Evolutionary conservation across 768 basidiomycete genomes (phyloP).

Genomic region (Peribolospora baueri): DNA sequence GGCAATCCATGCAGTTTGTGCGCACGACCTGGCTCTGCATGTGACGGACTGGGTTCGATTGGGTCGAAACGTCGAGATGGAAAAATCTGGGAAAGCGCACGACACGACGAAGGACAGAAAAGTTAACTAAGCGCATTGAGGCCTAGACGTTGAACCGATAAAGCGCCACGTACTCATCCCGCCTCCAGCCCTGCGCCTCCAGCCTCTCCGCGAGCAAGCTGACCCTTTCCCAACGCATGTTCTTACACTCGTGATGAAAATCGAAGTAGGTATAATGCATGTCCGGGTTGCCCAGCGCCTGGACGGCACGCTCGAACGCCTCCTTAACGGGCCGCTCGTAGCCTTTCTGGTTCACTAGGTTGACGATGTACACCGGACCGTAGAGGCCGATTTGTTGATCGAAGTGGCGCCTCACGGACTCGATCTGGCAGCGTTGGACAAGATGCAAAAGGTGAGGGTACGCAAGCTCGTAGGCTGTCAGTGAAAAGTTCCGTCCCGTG

Average conservation of each 20-base stretch:
- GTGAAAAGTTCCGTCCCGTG: background rate
- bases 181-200: conserved; percentile 27
- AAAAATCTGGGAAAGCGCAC: conserved; percentile 36
- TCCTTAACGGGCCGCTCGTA: conserved; percentile 86
- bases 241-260: conserved; percentile 82
- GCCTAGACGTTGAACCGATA: background rate
- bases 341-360: conserved; percentile 80
- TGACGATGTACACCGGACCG: conserved; percentile 56
- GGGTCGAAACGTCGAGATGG: conserved; percentile 29
- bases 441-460: background rate
- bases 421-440: conserved; percentile 27
- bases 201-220: conserved; percentile 52
- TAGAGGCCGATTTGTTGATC: conserved; percentile 46
- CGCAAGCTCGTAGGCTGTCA: background rate
- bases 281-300: conserved; percentile 36
- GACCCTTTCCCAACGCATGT: conserved; percentile 88
- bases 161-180: conserved; percentile 9
- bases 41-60: conserved; percentile 25
- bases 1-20: conserved; percentile 84
- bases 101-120: background rate
- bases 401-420: conserved; percentile 49
- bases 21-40: conserved; percentile 56
- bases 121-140: conserved; percentile 1
- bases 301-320: conserved; percentile 58
- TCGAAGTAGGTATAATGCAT: conserved; percentile 87